Conservation (phyloP, 768 basidiomycete species). For the Leccinum broughii region DNA sequence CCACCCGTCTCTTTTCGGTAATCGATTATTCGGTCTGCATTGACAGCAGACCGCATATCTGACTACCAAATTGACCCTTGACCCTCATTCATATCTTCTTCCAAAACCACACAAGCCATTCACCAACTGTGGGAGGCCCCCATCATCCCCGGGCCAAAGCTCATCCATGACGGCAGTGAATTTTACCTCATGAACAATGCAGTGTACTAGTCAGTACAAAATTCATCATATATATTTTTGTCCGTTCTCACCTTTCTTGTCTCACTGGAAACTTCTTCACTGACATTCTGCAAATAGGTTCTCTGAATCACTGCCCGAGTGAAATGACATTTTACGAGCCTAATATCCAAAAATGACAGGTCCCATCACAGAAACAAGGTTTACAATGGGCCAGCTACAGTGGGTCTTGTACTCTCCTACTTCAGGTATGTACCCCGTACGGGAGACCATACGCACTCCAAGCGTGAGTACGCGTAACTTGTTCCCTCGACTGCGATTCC, state of each 20-base stretch:
- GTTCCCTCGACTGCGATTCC: background rate
- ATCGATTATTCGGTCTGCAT: too few relatives aligned
- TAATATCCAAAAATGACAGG: too few relatives aligned
- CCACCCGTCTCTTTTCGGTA: too few relatives aligned
- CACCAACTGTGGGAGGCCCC: slow-evolving; percentile 71
- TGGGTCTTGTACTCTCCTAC: background rate
- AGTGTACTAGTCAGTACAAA: slow-evolving; percentile 57
- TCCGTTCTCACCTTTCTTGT: too few relatives aligned
- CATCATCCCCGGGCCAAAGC: slow-evolving; percentile 40
- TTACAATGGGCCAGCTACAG: too few relatives aligned
- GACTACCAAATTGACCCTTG: slow-evolving; percentile 51
- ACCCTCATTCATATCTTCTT: slow-evolving; percentile 47
- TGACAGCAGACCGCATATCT: slow-evolving; percentile 55
- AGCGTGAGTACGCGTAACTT: background rate
- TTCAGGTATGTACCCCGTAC: background rate
- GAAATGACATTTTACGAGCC: too few relatives aligned
- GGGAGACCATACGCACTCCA: background rate
- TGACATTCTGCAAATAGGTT: too few relatives aligned
- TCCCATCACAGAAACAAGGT: too few relatives aligned
- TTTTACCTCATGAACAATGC: slow-evolving; percentile 97
- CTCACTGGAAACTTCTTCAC: too few relatives aligned
- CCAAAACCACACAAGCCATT: slow-evolving; percentile 68
- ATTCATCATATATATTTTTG: background rate
- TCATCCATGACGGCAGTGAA: slow-evolving; percentile 62
- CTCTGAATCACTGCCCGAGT: too few relatives aligned